Percentiles rank a stretch among this genome's conserved stretches.
These are phyloP conservation scores for Aspergillus sp. DNA, from an alignment of 2,329 filamentous ascomycete species.

Conservation along the genomic window DNA sequence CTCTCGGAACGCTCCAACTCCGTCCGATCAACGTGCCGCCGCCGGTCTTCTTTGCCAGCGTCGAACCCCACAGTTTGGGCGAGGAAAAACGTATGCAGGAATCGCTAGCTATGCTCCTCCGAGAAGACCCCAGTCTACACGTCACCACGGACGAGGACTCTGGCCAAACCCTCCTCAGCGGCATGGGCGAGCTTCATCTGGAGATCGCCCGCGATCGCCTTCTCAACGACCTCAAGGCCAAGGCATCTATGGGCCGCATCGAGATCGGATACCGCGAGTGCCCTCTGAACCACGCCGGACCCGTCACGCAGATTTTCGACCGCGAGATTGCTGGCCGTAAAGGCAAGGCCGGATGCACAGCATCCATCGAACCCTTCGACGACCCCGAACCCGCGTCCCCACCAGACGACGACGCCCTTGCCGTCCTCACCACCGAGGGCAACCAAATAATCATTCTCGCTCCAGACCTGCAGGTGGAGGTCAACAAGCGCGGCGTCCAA, in stretches of 20 bases:
- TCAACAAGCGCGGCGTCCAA: slow-evolving; percentile 37
- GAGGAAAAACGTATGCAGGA: slow-evolving; percentile 79
- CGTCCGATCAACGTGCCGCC: slow-evolving; percentile 86
- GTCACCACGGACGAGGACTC: slow-evolving; percentile 84
- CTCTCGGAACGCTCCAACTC: slow-evolving; percentile 74
- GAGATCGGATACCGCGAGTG: slow-evolving; percentile 95
- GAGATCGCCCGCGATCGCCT: slow-evolving; percentile 89
- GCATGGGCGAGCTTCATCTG: slow-evolving; percentile 94
- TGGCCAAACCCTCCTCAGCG: slow-evolving; percentile 87
- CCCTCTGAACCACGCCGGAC: slow-evolving; percentile 57
- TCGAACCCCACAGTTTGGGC: slow-evolving; percentile 75
- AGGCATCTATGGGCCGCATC: slow-evolving; percentile 80
- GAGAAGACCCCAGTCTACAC: slow-evolving; percentile 90
- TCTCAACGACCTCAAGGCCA: slow-evolving; percentile 84
- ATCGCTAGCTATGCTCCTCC: slow-evolving; percentile 72
- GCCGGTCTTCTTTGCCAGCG: slow-evolving; percentile 93
- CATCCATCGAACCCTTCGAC: slow-evolving; percentile 61
- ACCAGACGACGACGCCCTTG: slow-evolving; percentile 31
- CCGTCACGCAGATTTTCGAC: slow-evolving; percentile 68
- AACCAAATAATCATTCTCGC: slow-evolving; percentile 66
- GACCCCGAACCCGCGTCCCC: slow-evolving; percentile 25
- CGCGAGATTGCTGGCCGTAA: slow-evolving; percentile 76
- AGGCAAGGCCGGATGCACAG: slow-evolving; percentile 75
- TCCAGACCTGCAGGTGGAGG: slow-evolving; percentile 47
- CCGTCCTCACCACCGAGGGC: slow-evolving; percentile 58